Conservation (phyloP, 352 stramenopile species). For the Pythium oligandrum region DNA sequence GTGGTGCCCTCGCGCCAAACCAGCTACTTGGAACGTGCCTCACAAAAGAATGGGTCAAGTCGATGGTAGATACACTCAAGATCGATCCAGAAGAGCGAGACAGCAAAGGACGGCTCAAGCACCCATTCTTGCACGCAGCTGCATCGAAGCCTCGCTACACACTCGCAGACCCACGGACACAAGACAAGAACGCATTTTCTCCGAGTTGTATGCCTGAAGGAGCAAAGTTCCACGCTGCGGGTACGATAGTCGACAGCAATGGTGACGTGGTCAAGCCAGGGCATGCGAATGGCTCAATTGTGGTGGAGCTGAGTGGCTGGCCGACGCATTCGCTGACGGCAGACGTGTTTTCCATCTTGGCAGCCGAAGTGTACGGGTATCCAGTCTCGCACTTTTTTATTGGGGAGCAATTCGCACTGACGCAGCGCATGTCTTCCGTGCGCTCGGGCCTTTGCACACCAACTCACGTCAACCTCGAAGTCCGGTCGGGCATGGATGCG, state of each 20-base stretch:
- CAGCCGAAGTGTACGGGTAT: constrained; percentile 40
- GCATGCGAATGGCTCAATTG: constrained; percentile 31
- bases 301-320: constrained; percentile 40
- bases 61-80: constrained; percentile 15
- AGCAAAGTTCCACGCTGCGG: constrained; percentile 24
- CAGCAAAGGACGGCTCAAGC: constrained; percentile 13
- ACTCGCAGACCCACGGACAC: constrained; percentile 24
- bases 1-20: constrained; percentile 20
- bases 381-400: constrained; percentile 30
- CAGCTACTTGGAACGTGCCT: constrained; percentile 36
- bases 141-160: constrained; percentile 27
- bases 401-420: constrained; percentile 12
- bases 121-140: constrained; percentile 32
- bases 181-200: constrained; percentile 20
- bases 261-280: constrained; percentile 22
- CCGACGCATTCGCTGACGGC: constrained; percentile 28
- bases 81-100: constrained; percentile 23
- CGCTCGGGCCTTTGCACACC: constrained; percentile 21
- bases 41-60: constrained; percentile 28
- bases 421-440: constrained; percentile 39
- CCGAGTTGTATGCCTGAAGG: constrained; percentile 18
- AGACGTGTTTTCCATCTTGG: constrained; percentile 42
- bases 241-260: constrained; percentile 22
- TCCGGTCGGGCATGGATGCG: constrained; percentile 7
- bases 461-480: constrained; percentile 27